Evolutionary conservation across 306 rosid genomes (phyloP).

Genomic region (peach (Prunus persica)): DNA sequence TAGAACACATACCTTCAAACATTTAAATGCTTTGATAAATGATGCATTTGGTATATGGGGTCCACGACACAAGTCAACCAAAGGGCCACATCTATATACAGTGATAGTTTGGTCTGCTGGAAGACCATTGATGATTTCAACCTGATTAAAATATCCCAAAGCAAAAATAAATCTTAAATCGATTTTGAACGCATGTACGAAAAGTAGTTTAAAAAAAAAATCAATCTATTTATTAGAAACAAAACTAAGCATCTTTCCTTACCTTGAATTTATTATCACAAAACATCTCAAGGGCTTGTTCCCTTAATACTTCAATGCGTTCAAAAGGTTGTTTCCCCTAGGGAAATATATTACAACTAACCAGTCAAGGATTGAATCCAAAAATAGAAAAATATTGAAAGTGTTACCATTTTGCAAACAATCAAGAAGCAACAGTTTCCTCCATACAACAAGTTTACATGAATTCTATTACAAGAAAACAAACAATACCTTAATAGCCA

Average conservation of each 20-base stretch:
- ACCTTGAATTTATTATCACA: constrained; percentile 86
- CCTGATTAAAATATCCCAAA: constrained; percentile 41
- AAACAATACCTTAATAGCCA: constrained; percentile 68
- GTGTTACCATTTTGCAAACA: background rate
- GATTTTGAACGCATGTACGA: constrained; percentile 2
- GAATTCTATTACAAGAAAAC: constrained; percentile 4
- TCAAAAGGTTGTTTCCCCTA: constrained; percentile 89
- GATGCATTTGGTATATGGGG: constrained; percentile 97
- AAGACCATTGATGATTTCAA: constrained; percentile 89
- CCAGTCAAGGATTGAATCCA: background rate
- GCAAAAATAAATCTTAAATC: constrained; percentile 7
- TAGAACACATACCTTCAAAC: constrained; percentile 56
- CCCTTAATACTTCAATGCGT: constrained; percentile 86
- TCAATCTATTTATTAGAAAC: background rate
- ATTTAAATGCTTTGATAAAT: constrained; percentile 84
- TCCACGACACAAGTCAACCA: constrained; percentile 94
- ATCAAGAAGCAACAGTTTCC: background rate
- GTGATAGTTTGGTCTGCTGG: constrained; percentile 90
- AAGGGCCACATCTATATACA: constrained; percentile 93
- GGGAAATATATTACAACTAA: constrained; percentile 10
- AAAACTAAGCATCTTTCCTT: constrained; percentile 25
- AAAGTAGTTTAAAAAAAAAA: background rate
- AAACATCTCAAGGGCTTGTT: constrained; percentile 84
- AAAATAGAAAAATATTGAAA: background rate
- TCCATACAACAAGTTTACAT: background rate